Evolutionary conservation across 2,329 filamentous ascomycete genomes (phyloP), one percentile per base, ranked within the genome.

Genomic region (Pyrenophora teres): DNA sequence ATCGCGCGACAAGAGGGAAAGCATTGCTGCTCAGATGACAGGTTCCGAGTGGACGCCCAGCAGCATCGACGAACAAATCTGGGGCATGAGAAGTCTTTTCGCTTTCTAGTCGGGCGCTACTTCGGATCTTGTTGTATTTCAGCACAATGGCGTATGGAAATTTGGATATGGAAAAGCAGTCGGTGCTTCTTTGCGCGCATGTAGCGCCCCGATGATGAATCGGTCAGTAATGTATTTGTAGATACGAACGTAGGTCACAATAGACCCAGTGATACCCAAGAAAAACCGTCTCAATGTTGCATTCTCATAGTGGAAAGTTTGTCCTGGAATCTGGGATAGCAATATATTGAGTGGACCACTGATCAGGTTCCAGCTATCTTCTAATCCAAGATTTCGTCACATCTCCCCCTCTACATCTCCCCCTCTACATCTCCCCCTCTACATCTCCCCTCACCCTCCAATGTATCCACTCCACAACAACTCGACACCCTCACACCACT

Each of bases 51-150:
- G 68, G 70, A 66, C 63, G 87, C 97, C 48, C 80, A 91, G 64
- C 90, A 97, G 76, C 76, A 94, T 99, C 68, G 95, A 99, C 80
- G 87, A 94, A 68, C 97, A 97, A 78, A 93, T 99, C 40, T 72
- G 68, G 68, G 73, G 71, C 36, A 72, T 74, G 72, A 56, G 71
- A 15, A 67, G 59, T 16, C 50, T 71, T 3, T 72, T 68, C 44
- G 70, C 63, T 19, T 74, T 72, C 46, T 74, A 52, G 40, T 30
- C 21, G 18, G 30, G 19, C 23, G 39, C 38, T 16, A 19, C 7
- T 18, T 23, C n/a, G 9, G 19, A 16, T 18, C 30, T 36, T 6
- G 7, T 12, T 25, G 18, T 23, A 9, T 40, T 25, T 46, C 9
- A 21, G 35, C 23, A 42, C 21, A 33, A 25, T 18, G 50, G 50